Percentiles rank a stretch among this genome's conserved stretches.
Conservation (phyloP, 2,329 filamentous ascomycete genomes). For the Diaporthe destruens region DNA sequence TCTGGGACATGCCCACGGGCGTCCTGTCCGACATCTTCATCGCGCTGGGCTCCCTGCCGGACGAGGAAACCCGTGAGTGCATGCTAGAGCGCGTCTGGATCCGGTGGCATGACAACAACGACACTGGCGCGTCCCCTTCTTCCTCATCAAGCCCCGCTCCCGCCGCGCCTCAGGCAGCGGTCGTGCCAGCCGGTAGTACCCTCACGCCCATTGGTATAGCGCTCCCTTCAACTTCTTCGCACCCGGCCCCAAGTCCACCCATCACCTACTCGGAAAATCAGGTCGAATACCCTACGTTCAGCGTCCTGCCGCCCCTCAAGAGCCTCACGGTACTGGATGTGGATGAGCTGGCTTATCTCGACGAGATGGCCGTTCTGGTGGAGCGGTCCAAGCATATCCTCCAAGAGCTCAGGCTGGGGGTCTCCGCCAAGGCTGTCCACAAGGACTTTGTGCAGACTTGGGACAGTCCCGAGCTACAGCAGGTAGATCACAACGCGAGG, state of each 20-base stretch:
- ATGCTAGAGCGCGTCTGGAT: conserved; percentile 83
- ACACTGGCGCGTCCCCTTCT: conserved; percentile 53
- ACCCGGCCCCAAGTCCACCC: conserved; percentile 52
- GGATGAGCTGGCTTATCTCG: conserved; percentile 84
- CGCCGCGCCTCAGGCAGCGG: conserved; percentile 42
- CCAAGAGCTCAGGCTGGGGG: conserved; percentile 79
- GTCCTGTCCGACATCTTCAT: conserved; percentile 86
- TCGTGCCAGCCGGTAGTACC: conserved; percentile 52
- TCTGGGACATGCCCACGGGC: conserved; percentile 92
- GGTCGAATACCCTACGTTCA: conserved; percentile 85
- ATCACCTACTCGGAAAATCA: conserved; percentile 66
- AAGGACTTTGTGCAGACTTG: conserved; percentile 71
- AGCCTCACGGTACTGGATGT: conserved; percentile 84
- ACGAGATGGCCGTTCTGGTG: conserved; percentile 84
- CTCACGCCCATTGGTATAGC: conserved; percentile 58
- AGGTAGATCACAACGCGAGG: conserved; percentile 70
- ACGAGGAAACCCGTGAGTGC: conserved; percentile 70
- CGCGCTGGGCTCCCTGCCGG: conserved; percentile 77
- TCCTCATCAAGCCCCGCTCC: conserved; percentile 47
- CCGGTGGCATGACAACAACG: conserved; percentile 83
- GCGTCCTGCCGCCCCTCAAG: conserved; percentile 79
- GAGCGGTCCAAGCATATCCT: conserved; percentile 76
- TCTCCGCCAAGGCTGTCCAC: conserved; percentile 64
- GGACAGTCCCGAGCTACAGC: conserved; percentile 72
- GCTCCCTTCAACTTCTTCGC: conserved; percentile 48